Evolutionary conservation across 192 early-diverging fungal genomes (phyloP).

Genomic region (Coemansia sp.): DNA sequence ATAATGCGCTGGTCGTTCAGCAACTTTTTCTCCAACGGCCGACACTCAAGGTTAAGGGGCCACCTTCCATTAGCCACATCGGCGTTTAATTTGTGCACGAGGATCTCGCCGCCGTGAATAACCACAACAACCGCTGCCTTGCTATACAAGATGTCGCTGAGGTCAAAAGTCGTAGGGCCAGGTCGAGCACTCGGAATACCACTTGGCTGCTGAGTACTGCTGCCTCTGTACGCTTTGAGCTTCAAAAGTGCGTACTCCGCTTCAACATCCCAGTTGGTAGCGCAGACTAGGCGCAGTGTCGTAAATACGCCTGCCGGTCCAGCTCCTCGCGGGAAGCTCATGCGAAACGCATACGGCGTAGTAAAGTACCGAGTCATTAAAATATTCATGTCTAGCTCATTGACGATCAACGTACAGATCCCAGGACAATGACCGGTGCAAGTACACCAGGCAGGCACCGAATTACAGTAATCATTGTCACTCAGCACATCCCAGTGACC

Average conservation of each 20-base stretch:
- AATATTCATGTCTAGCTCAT: conserved; percentile 28
- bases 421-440: conserved; percentile 30
- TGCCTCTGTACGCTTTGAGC: not conserved
- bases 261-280: not conserved
- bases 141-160: conserved; percentile 14
- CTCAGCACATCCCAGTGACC: not conserved
- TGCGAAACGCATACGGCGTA: conserved; percentile 21
- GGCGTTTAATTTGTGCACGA: not conserved
- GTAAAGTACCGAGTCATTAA: not conserved
- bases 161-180: not conserved
- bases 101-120: conserved; percentile 14
- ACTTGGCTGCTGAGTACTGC: not conserved
- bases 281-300: conserved; percentile 3
- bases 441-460: conserved; percentile 34
- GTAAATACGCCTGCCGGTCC: not conserved
- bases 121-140: conserved; percentile 1
- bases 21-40: not conserved
- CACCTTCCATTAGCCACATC: not conserved
- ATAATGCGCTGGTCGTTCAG: not conserved
- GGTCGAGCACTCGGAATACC: not conserved
- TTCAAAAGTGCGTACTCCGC: not conserved
- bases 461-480: conserved; percentile 4
- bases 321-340: not conserved
- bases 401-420: conserved; percentile 37
- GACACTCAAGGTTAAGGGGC: not conserved